Conservation (phyloP, 139 green algal species). For the Chlorella sp. region DNA sequence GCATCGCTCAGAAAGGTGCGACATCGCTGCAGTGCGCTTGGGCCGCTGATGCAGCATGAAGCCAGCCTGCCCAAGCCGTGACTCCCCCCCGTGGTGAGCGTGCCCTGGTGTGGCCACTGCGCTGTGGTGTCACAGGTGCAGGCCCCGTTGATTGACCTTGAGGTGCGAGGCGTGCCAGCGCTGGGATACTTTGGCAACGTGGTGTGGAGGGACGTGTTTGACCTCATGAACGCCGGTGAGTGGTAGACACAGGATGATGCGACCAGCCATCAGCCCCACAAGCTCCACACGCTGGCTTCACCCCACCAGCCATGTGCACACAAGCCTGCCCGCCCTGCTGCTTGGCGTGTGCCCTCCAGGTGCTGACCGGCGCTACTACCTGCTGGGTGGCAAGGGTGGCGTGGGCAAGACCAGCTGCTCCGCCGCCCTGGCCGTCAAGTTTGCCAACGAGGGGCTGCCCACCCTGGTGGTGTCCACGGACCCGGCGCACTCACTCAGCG, state of each 20-base stretch:
- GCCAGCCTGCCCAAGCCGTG: too few relatives aligned
- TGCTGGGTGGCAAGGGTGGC: conserved; percentile 94
- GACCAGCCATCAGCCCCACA: background rate
- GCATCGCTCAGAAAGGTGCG: conserved; percentile 23
- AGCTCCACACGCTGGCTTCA: background rate
- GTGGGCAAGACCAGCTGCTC: conserved; percentile 95
- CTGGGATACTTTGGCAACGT: conserved; percentile 77
- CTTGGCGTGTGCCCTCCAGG: conserved; percentile 13
- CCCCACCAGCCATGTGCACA: background rate
- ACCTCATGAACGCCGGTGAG: conserved; percentile 41
- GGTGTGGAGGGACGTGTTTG: conserved; percentile 60
- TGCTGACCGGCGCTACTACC: conserved; percentile 53
- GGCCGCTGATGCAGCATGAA: too few relatives aligned
- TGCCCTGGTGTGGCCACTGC: too few relatives aligned
- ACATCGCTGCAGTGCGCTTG: too few relatives aligned
- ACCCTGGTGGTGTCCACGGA: conserved; percentile 97
- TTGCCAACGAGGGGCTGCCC: conserved; percentile 59
- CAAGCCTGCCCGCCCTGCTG: background rate
- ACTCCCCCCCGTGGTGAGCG: too few relatives aligned
- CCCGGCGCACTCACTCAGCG: conserved; percentile 93
- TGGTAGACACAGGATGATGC: background rate
- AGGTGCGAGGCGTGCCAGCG: conserved; percentile 87
- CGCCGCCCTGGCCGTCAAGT: conserved; percentile 69
- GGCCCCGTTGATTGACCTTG: conserved; percentile 88
- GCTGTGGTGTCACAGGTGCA: conserved; percentile 48